Percentiles rank a stretch among this genome's conserved stretches.
Evolutionary conservation across 257 asterid species (phyloP).

Genomic region (Petunia secreta): DNA sequence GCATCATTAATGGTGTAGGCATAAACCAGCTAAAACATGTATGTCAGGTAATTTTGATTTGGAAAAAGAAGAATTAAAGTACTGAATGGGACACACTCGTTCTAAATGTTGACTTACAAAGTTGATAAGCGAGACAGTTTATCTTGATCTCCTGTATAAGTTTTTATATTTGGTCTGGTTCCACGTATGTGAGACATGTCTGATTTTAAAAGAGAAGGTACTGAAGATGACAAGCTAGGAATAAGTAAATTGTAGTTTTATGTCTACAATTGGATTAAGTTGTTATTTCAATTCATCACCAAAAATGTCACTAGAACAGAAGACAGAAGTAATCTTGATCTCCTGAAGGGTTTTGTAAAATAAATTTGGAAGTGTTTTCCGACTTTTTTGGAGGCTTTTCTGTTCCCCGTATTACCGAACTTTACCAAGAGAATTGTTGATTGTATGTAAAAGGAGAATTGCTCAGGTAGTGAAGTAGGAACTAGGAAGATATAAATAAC

Average conservation of each 20-base stretch:
- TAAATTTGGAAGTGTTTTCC: neutral
- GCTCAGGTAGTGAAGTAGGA: neutral
- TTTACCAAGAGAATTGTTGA: neutral
- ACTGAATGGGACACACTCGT: too few species aligned
- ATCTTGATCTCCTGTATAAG: too few species aligned
- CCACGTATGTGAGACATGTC: neutral
- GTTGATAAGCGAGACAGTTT: too few species aligned
- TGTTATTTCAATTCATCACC: neutral
- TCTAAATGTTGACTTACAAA: too few species aligned
- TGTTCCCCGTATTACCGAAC: neutral
- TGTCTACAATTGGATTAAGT: neutral
- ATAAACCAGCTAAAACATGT: too few species aligned
- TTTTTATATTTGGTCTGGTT: neutral
- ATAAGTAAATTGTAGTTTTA: too few species aligned
- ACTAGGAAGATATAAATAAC: neutral
- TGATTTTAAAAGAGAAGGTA: neutral
- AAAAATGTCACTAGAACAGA: neutral
- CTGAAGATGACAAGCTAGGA: neutral
- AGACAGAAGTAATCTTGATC: neutral
- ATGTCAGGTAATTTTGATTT: too few species aligned
- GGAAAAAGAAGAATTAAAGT: too few species aligned
- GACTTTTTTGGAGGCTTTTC: neutral
- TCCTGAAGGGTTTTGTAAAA: neutral
- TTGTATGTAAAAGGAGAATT: neutral
- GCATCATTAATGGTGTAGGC: too few species aligned